Evolutionary conservation across 2,329 filamentous ascomycete species (phyloP).

Genomic region (Neonectria faginata): DNA sequence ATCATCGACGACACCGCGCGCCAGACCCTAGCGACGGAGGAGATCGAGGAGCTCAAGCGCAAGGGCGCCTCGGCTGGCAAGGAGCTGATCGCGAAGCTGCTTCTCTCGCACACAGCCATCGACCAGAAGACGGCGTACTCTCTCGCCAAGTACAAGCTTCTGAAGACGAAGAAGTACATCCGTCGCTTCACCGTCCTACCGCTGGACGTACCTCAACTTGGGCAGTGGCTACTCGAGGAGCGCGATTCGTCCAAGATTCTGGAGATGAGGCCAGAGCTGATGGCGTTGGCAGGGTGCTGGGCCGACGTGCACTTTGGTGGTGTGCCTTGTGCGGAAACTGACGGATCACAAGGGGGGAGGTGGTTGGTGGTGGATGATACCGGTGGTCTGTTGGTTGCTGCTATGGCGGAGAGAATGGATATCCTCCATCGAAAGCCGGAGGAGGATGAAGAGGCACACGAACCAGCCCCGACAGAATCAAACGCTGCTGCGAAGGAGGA

Average conservation of each 20-base stretch:
- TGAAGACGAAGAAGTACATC: slow-evolving; percentile 95
- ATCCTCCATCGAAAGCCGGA: slow-evolving; percentile 69
- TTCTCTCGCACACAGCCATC: slow-evolving; percentile 88
- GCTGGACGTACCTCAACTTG: slow-evolving; percentile 80
- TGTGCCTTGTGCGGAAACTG: slow-evolving; percentile 41
- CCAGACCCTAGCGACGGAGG: slow-evolving; percentile 82
- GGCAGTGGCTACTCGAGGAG: slow-evolving; percentile 82
- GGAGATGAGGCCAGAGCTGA: slow-evolving; percentile 86
- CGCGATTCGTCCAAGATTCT: slow-evolving; percentile 84
- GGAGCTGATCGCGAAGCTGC: slow-evolving; percentile 91
- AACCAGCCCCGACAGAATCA: slow-evolving; percentile 8
- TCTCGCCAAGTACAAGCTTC: slow-evolving; percentile 92
- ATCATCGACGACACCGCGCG: slow-evolving; percentile 71
- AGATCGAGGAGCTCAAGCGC: slow-evolving; percentile 79
- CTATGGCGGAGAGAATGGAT: slow-evolving; percentile 90
- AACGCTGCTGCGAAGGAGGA: slow-evolving; percentile 10
- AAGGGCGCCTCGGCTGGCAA: slow-evolving; percentile 83
- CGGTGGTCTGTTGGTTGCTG: slow-evolving; percentile 82
- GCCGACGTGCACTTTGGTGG: slow-evolving; percentile 81
- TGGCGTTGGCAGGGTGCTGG: slow-evolving; percentile 88
- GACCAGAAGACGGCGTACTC: slow-evolving; percentile 96
- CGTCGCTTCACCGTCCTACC: slow-evolving; percentile 87
- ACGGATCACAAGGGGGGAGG: slow-evolving; percentile 57
- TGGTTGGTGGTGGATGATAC: slow-evolving; percentile 92
- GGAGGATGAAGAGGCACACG: slow-evolving; percentile 30